Conservation (phyloP, 1,284 basidiomycete species). For the Austroboletus niveus region DNA sequence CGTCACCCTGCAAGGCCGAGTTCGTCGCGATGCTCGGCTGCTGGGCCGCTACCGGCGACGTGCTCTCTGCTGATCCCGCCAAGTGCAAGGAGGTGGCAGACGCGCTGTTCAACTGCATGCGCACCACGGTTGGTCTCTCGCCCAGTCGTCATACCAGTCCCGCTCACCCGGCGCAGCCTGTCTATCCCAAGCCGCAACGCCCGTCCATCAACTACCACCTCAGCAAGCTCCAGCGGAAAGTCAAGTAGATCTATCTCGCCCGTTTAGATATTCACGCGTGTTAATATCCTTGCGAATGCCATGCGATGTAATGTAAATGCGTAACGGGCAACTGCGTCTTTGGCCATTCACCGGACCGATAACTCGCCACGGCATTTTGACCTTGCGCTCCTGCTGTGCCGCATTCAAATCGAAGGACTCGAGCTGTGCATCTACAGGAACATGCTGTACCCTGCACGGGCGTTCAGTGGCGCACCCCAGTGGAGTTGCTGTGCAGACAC, state of each 20-base stretch:
- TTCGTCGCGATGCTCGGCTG: constrained; percentile 85
- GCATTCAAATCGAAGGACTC: background rate
- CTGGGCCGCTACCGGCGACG: constrained; percentile 83
- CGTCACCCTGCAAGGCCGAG: constrained; percentile 46
- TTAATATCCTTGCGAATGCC: constrained; percentile 16
- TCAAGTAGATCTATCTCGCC: constrained; percentile 48
- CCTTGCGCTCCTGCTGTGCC: constrained; percentile 1
- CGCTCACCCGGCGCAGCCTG: constrained; percentile 44
- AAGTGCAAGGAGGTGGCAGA: constrained; percentile 67
- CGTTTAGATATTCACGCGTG: constrained; percentile 19
- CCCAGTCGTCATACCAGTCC: background rate
- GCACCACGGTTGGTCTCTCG: constrained; percentile 63
- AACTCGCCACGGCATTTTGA: constrained; percentile 1
- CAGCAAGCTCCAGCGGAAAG: constrained; percentile 68
- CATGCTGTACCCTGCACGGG: constrained; percentile 16
- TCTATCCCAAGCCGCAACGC: constrained; percentile 59
- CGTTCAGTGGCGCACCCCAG: constrained; percentile 18
- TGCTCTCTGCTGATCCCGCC: constrained; percentile 50
- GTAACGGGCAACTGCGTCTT: constrained; percentile 1
- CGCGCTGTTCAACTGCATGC: constrained; percentile 83
- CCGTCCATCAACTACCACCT: constrained; percentile 86
- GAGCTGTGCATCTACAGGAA: constrained; percentile 6
- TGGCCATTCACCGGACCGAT: background rate
- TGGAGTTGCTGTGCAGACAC: constrained; percentile 16
- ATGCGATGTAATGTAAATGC: constrained; percentile 18